Evolutionary conservation across 352 stramenopile species (phyloP).

Genomic region (Pythium chondricola): DNA sequence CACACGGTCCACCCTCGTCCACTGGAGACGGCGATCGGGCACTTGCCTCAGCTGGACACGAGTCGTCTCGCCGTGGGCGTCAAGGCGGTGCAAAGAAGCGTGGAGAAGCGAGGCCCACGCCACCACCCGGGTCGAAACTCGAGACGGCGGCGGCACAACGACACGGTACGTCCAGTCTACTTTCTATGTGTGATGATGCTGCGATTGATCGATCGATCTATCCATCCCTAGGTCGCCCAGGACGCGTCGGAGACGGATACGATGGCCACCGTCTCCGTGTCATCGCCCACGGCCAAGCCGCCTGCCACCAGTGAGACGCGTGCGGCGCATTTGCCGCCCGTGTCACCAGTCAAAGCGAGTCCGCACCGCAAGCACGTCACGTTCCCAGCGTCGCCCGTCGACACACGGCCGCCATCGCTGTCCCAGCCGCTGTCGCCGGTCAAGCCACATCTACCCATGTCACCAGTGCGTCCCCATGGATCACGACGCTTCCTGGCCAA

Average conservation of each 20-base stretch:
- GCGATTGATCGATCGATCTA: too few species aligned
- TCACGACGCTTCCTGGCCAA: conserved; percentile 6
- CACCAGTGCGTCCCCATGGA: neutral
- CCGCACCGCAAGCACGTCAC: conserved; percentile 32
- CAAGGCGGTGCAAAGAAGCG: conserved; percentile 36
- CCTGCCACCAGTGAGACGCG: too few species aligned
- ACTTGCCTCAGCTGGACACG: conserved; percentile 48
- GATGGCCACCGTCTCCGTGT: too few species aligned
- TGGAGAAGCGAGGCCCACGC: conserved; percentile 44
- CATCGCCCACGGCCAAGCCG: neutral
- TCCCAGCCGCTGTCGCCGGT: too few species aligned
- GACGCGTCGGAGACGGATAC: too few species aligned
- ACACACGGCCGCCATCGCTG: neutral
- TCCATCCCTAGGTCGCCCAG: too few species aligned
- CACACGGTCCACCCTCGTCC: neutral
- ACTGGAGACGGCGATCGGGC: conserved; percentile 7
- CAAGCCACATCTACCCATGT: neutral
- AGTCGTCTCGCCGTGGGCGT: conserved; percentile 45
- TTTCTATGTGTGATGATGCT: neutral
- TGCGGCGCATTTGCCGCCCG: conserved; percentile 21
- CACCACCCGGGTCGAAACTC: conserved; percentile 50
- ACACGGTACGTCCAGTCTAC: conserved; percentile 27
- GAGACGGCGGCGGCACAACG: conserved; percentile 51
- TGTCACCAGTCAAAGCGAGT: conserved; percentile 52
- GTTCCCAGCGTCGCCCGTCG: conserved; percentile 8